These are phyloP conservation scores for Cladosporium velox DNA, from an alignment of 2,329 filamentous ascomycete species.

Conservation along the genomic window DNA sequence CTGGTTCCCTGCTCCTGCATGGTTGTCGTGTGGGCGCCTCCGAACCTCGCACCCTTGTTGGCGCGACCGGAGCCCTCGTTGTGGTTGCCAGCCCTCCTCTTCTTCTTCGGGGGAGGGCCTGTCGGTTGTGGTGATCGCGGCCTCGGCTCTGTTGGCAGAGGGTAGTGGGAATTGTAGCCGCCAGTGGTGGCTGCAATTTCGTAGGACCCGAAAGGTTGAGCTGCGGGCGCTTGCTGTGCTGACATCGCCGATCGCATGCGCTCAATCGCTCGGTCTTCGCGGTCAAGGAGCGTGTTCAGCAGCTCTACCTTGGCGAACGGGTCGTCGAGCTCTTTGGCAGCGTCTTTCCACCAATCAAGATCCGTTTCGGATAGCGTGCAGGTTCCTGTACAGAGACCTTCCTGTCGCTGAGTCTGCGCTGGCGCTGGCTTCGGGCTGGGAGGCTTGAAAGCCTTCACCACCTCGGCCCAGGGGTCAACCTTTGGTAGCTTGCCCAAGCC, in stretches of 20 bases:
- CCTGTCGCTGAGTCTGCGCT: background rate
- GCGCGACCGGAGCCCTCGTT: background rate
- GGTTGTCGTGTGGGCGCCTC: background rate
- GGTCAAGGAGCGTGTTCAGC: background rate
- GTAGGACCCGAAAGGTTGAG: background rate
- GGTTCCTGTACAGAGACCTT: background rate
- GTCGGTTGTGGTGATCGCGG: background rate
- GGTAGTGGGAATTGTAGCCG: background rate
- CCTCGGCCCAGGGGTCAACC: background rate
- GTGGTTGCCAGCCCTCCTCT: background rate
- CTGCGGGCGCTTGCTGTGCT: background rate
- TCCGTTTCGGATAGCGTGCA: background rate
- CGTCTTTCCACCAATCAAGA: too few species aligned
- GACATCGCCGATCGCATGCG: background rate
- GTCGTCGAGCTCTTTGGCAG: too few species aligned
- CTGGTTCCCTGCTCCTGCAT: background rate
- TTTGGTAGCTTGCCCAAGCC: background rate
- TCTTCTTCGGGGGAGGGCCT: background rate
- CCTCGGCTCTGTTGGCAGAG: background rate
- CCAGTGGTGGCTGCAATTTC: background rate
- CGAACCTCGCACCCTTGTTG: background rate
- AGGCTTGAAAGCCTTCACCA: background rate
- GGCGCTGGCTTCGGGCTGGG: background rate
- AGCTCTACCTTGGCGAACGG: too few species aligned
- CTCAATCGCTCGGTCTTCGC: background rate